These are phyloP conservation scores for Aspergillus sp. DNA, from an alignment of 2,329 filamentous ascomycete species.

Conservation along the genomic window DNA sequence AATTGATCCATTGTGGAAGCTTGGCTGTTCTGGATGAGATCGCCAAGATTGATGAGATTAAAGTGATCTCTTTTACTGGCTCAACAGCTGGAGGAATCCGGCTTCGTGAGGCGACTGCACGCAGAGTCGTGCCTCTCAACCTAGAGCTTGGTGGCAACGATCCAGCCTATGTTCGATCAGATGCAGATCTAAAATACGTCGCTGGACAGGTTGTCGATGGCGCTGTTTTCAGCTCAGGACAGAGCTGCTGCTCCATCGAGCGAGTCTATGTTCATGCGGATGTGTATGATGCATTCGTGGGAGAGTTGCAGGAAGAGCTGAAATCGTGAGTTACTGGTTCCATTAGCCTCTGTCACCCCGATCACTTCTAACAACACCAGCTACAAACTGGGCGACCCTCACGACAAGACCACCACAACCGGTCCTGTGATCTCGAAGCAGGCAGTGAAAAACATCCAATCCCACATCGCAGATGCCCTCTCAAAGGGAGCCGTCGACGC, in stretches of 20 bases:
- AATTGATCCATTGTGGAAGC: constrained; percentile 82
- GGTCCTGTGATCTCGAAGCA: constrained; percentile 80
- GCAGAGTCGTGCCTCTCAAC: constrained; percentile 75
- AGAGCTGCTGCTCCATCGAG: constrained; percentile 89
- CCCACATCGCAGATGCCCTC: constrained; percentile 75
- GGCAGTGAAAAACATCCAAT: constrained; percentile 67
- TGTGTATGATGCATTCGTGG: constrained; percentile 78
- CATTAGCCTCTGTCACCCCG: not conserved
- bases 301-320: constrained; percentile 71
- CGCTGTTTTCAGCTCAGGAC: constrained; percentile 87
- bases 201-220: constrained; percentile 90
- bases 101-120: constrained; percentile 74
- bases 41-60: constrained; percentile 67
- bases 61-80: constrained; percentile 82
- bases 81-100: constrained; percentile 79
- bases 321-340: constrained; percentile 50
- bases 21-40: constrained; percentile 70
- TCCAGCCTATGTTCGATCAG: constrained; percentile 76
- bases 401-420: constrained; percentile 67
- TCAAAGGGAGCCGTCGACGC: constrained; percentile 73
- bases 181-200: constrained; percentile 81
- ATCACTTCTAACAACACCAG: constrained; percentile 5
- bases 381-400: constrained; percentile 62
- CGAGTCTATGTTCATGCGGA: constrained; percentile 80
- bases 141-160: constrained; percentile 92